Evolutionary conservation across 139 green algal species (phyloP), one percentile per base, ranked within the genome.

Genomic region (Volvox africanus): DNA sequence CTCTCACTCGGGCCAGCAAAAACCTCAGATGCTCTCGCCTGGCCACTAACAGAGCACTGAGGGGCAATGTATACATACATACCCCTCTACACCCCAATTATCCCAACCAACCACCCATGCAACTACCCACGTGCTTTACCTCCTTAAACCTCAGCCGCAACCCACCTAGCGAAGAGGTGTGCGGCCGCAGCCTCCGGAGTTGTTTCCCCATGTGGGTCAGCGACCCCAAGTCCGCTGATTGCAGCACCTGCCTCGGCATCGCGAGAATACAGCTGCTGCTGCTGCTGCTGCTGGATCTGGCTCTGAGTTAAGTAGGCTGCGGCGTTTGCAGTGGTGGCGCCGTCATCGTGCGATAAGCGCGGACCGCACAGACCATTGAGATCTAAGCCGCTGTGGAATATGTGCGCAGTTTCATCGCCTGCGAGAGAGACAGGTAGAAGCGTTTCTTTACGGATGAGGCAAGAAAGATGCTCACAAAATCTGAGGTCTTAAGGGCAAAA

Each of bases 341-440:
- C 71, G 19, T 20, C 50, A 61, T 82, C 86, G 12, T 78, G 75
- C 0, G 86, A 30, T 2, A 84, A 32, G 26, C 61, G 75, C 24
- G 68, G 37, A 32, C 85, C 85, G 44, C 75, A 91, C 16, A 87
- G 20, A 5, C 73, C 73, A 35, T 80, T 82, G n/a, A 86, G 21
- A 76, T 93, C 79, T 67, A 93, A 35, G 0, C 55, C 35, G 80
- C 28, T 85, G n/a, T 44, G 68, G 5, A 80, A 76, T 0, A 93
- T 44, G 1, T 86, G 85, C 76, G 65, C 77, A 17, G 84, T 65
- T 37, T 93, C 90, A 16, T 93, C 90, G 21, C 84, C 90, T 93
- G 80, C 14, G 33, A 2, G 32, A 55, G 5, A 55, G 44, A 9
- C 9, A 55, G 44, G 44, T n/a, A n/a, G n/a, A n/a, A n/a, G n/a